A percentile compares a stretch with the other conserved stretches of the same genome.
These are phyloP conservation scores for Boletales sp. DNA, from an alignment of 768 basidiomycete genomes.

Conservation along the genomic window DNA sequence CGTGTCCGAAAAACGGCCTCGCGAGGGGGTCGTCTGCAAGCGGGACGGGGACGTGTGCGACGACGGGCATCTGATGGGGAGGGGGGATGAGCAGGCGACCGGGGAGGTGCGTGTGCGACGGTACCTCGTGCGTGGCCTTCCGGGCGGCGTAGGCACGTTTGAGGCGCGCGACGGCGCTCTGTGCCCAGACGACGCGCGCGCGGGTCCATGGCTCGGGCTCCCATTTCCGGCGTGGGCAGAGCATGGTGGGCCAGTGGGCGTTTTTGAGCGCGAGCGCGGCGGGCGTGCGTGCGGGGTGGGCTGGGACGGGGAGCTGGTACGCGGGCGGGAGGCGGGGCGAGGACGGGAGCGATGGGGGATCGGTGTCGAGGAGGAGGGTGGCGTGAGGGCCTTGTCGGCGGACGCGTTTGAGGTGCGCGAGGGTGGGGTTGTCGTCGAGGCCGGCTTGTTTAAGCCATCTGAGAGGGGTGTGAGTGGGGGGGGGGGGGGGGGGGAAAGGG, in stretches of 20 bases:
- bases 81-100: neutral
- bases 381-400: slow-evolving; percentile 47
- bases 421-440: slow-evolving; percentile 49
- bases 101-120: slow-evolving; percentile 5
- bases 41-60: slow-evolving; percentile 62
- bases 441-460: slow-evolving; percentile 70
- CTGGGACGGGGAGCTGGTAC: slow-evolving; percentile 60
- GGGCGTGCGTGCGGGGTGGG: slow-evolving; percentile 60
- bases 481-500: too few relatives aligned
- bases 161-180: slow-evolving; percentile 56
- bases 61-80: slow-evolving; percentile 62
- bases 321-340: slow-evolving; percentile 47
- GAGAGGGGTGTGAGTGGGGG: neutral
- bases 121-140: slow-evolving; percentile 54
- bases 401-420: slow-evolving; percentile 76
- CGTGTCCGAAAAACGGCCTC: slow-evolving; percentile 52
- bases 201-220: slow-evolving; percentile 66
- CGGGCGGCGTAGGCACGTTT: slow-evolving; percentile 43
- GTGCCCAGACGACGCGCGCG: slow-evolving; percentile 71
- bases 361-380: slow-evolving; percentile 54
- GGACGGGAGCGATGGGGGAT: slow-evolving; percentile 48
- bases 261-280: slow-evolving; percentile 65
- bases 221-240: slow-evolving; percentile 63
- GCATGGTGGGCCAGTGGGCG: slow-evolving; percentile 83
- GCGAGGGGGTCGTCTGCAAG: slow-evolving; percentile 32